Evolutionary conservation across 2,329 filamentous ascomycete species (phyloP).

Genomic region (Trichoderma gracile): DNA sequence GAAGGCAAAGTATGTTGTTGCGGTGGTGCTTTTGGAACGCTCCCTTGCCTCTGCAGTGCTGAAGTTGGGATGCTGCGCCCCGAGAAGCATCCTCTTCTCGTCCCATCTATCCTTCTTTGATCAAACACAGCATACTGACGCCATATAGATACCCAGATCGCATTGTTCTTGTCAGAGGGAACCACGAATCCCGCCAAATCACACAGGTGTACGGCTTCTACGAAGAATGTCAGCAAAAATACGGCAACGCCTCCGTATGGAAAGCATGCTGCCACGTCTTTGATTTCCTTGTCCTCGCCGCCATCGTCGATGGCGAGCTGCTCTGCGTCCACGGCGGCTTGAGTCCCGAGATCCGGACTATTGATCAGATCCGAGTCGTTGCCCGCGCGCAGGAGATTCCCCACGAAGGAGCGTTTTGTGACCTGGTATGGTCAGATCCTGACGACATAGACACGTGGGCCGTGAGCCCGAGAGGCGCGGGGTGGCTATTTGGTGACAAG

Average conservation of each 20-base stretch:
- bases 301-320: constrained; percentile 97
- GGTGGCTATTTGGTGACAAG: constrained; percentile 96
- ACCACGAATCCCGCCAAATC: constrained; percentile 96
- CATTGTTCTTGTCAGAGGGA: constrained; percentile 94
- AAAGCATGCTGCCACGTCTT: constrained; percentile 99
- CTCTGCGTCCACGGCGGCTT: constrained; percentile 96
- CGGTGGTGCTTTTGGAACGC: background rate
- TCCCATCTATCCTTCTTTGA: background rate
- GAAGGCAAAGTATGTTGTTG: constrained; percentile 61
- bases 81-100: background rate
- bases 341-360: constrained; percentile 89
- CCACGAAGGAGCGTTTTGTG: constrained; percentile 97
- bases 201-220: constrained; percentile 99
- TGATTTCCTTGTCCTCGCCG: constrained; percentile 92
- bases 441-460: constrained; percentile 97
- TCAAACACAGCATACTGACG: constrained; percentile 23
- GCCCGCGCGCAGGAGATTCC: constrained; percentile 97
- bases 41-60: background rate
- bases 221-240: constrained; percentile 96
- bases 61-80: no score
- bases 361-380: constrained; percentile 98
- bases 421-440: constrained; percentile 96
- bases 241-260: constrained; percentile 99
- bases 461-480: constrained; percentile 90
- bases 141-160: constrained; percentile 78